Evolutionary conservation across 2,329 filamentous ascomycete species (phyloP).

Genomic region (Fusarium sp.): DNA sequence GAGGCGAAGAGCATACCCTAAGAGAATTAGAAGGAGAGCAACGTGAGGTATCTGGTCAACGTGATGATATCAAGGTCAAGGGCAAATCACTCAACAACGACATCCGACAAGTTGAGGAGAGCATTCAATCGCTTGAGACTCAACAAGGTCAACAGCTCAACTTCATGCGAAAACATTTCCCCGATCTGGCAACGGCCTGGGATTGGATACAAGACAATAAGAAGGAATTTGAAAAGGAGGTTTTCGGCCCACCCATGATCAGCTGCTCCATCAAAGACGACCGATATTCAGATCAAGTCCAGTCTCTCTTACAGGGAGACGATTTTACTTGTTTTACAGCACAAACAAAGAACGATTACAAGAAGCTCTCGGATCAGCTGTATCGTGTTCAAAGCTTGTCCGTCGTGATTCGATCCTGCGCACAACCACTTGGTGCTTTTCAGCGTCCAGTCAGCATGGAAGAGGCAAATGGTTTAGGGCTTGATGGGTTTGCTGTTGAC

Average conservation of each 20-base stretch:
- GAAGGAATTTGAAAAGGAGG: conserved; percentile 75
- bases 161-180: conserved; percentile 69
- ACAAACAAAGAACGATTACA: conserved; percentile 80
- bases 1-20: conserved; percentile 67
- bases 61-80: conserved; percentile 55
- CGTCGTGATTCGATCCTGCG: conserved; percentile 76
- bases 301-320: conserved; percentile 61
- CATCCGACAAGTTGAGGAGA: conserved; percentile 54
- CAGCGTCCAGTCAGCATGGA: conserved; percentile 64
- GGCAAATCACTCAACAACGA: conserved; percentile 56
- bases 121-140: conserved; percentile 73
- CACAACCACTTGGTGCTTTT: conserved; percentile 65
- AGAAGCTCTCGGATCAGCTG: conserved; percentile 74
- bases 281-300: conserved; percentile 68
- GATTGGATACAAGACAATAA: conserved; percentile 83
- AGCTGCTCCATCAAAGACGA: conserved; percentile 82
- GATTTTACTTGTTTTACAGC: conserved; percentile 78
- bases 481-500: conserved; percentile 85
- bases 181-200: conserved; percentile 77
- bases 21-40: conserved; percentile 62
- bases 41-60: conserved; percentile 53
- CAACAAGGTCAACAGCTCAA: conserved; percentile 78
- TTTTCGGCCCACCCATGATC: conserved; percentile 84
- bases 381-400: conserved; percentile 72
- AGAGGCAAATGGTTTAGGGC: conserved; percentile 68